Percentiles rank a stretch among this genome's conserved stretches.
phyloP scores from a whole-genome alignment of 495 filamentous ascomycete species.

The Penicillium antarcticum region DNA sequence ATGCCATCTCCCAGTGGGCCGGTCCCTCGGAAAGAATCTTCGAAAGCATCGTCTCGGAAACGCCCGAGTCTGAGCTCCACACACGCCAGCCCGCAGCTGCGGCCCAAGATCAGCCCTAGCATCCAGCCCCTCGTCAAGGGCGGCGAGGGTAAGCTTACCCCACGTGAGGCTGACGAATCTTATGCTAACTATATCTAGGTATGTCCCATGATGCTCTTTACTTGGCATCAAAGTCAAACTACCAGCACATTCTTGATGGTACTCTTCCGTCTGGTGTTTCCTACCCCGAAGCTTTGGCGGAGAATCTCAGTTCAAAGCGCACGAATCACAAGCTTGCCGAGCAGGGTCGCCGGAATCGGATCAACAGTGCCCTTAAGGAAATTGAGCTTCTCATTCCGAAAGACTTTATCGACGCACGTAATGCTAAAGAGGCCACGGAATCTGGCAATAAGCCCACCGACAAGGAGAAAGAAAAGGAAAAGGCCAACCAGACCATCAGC shows the following conservation, averaged over 20 bases:
- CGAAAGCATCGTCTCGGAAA: slow-evolving; percentile 51
- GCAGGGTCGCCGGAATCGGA: slow-evolving; percentile 90
- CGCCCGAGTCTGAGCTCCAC: slow-evolving; percentile 72
- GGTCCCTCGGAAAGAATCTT: slow-evolving; percentile 36
- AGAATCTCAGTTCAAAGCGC: slow-evolving; percentile 91
- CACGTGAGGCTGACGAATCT: slow-evolving; percentile 2
- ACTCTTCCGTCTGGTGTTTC: slow-evolving; percentile 84
- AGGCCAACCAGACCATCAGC: slow-evolving; percentile 61
- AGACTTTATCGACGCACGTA: slow-evolving; percentile 35
- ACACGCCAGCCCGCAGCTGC: slow-evolving; percentile 75
- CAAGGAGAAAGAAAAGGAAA: slow-evolving; percentile 45
- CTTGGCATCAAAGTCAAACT: slow-evolving; percentile 92
- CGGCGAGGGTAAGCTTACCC: slow-evolving; percentile 58
- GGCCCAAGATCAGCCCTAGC: slow-evolving; percentile 90
- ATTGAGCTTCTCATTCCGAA: slow-evolving; percentile 79
- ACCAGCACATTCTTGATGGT: slow-evolving; percentile 94
- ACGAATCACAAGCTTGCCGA: slow-evolving; percentile 98
- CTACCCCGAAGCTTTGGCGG: slow-evolving; percentile 86
- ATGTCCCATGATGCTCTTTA: slow-evolving; percentile 71
- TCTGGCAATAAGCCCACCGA: slow-evolving; percentile 32
- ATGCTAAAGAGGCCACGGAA: slow-evolving; percentile 29
- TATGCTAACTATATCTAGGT: slow-evolving; percentile 24
- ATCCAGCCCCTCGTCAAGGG: slow-evolving; percentile 87
- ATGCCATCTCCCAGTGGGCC: slow-evolving; percentile 47
- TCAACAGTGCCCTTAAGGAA: slow-evolving; percentile 90